These are phyloP conservation scores for Lentinula guzmanii DNA, from an alignment of 768 basidiomycete genomes.

Conservation along the genomic window DNA sequence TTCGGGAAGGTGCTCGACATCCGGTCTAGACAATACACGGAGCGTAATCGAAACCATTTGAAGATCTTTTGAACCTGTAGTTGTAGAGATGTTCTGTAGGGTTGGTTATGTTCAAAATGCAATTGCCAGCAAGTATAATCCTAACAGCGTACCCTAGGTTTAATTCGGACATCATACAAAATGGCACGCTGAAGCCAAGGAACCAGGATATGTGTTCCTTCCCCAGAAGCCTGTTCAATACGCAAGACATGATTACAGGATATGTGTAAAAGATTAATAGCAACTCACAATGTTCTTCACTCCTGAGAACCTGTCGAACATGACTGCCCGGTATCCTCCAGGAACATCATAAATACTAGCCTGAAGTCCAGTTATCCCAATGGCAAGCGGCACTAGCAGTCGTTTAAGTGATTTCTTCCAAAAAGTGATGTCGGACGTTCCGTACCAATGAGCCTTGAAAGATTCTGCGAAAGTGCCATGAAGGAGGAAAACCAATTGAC, in stretches of 20 bases:
- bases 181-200: slow-evolving; percentile 97
- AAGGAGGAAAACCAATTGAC: background rate
- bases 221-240: slow-evolving; percentile 62
- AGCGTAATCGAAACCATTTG: slow-evolving; percentile 98
- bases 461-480: slow-evolving; percentile 7
- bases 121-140: background rate
- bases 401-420: background rate
- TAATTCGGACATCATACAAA: slow-evolving; percentile 95
- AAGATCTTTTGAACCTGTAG: slow-evolving; percentile 96
- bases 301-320: slow-evolving; percentile 96
- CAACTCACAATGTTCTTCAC: slow-evolving; percentile 68
- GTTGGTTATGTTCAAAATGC: background rate
- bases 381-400: slow-evolving; percentile 38
- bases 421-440: background rate
- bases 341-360: slow-evolving; percentile 72
- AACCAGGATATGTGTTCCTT: slow-evolving; percentile 94
- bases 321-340: slow-evolving; percentile 89
- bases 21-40: slow-evolving; percentile 91
- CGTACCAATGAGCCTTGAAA: slow-evolving; percentile 38
- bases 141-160: slow-evolving; percentile 67
- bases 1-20: slow-evolving; percentile 78
- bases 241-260: background rate
- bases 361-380: slow-evolving; percentile 37
- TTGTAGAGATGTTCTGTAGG: slow-evolving; percentile 93
- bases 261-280: background rate